Percentiles rank a stretch among this genome's conserved stretches.
phyloP scores from a whole-genome alignment of 345 rosid species.

The Arabidopsis suecica region DNA sequence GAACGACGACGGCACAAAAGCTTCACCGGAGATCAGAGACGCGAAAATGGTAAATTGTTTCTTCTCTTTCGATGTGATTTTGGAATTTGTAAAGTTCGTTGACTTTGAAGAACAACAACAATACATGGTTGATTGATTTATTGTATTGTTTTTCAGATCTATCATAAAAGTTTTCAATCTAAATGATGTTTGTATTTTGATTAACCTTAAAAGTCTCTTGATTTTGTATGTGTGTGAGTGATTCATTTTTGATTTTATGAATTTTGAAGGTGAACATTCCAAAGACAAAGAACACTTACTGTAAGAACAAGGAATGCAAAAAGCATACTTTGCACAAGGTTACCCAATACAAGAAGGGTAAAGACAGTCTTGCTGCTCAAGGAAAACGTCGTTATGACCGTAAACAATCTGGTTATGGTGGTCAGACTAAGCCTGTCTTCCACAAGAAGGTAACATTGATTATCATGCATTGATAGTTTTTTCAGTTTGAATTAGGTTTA shows the following conservation, averaged over 20 bases:
- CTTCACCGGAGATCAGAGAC: constrained; percentile 33
- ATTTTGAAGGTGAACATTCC: constrained; percentile 73
- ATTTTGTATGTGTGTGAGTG: neutral
- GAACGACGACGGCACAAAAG: constrained; percentile 34
- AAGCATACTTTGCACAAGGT: constrained; percentile 86
- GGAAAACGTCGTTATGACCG: constrained; percentile 87
- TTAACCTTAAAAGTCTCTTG: neutral
- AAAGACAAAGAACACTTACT: constrained; percentile 84
- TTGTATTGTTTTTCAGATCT: constrained; percentile 4
- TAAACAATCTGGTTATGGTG: constrained; percentile 85
- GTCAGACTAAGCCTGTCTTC: constrained; percentile 86
- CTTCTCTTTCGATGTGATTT: neutral
- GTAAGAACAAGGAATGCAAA: constrained; percentile 80
- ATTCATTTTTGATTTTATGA: neutral
- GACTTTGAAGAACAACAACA: neutral
- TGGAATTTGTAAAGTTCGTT: neutral
- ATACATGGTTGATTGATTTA: neutral
- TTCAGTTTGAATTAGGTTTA: neutral
- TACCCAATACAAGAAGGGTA: constrained; percentile 84
- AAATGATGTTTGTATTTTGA: neutral
- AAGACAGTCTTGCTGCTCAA: constrained; percentile 83
- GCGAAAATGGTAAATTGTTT: constrained; percentile 38
- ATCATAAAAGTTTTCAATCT: neutral
- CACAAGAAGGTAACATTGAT: constrained; percentile 67
- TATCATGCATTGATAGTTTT: neutral